phyloP scores from a whole-genome alignment of 2,329 filamentous ascomycete species.

The Talaromyces sp. region DNA sequence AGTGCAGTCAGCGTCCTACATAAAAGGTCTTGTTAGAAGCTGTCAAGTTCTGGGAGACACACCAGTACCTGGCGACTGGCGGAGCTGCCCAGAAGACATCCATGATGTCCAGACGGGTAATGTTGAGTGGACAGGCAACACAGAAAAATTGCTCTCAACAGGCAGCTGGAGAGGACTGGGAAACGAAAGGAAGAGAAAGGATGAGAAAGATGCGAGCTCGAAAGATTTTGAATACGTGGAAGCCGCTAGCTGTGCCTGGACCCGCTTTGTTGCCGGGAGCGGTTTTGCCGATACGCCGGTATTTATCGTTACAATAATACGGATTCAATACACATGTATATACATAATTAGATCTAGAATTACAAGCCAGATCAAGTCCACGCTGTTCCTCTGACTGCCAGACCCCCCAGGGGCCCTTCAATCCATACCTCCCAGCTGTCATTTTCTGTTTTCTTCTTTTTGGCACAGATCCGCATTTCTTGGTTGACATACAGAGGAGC shows the following conservation, averaged over 20 bases:
- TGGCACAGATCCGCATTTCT: constrained; percentile 63
- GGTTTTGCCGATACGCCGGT: not conserved
- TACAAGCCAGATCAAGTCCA: constrained; percentile 6
- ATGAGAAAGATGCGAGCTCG: not conserved
- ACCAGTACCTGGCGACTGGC: constrained; percentile 58
- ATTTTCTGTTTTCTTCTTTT: constrained; percentile 31
- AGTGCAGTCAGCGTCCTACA: constrained; percentile 62
- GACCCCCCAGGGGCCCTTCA: constrained; percentile 54
- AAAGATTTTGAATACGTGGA: constrained; percentile 1
- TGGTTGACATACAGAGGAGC: constrained; percentile 74
- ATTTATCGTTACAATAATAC: not conserved
- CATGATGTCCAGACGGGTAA: constrained; percentile 30
- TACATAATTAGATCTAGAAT: not conserved
- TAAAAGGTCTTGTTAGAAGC: constrained; percentile 40
- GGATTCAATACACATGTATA: not conserved
- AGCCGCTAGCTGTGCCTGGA: not conserved
- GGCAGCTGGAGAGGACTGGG: not conserved
- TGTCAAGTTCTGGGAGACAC: constrained; percentile 1
- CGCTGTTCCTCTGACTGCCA: constrained; percentile 57
- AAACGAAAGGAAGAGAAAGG: not conserved
- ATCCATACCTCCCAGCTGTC: constrained; percentile 59
- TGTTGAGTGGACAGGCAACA: not conserved
- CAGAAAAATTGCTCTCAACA: not conserved
- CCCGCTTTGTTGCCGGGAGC: not conserved
- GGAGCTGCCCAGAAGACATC: constrained; percentile 61